Base-by-base conservation (phyloP, 2,329 filamentous ascomycete genomes). In the Xenoacremonium recifei region DNA sequence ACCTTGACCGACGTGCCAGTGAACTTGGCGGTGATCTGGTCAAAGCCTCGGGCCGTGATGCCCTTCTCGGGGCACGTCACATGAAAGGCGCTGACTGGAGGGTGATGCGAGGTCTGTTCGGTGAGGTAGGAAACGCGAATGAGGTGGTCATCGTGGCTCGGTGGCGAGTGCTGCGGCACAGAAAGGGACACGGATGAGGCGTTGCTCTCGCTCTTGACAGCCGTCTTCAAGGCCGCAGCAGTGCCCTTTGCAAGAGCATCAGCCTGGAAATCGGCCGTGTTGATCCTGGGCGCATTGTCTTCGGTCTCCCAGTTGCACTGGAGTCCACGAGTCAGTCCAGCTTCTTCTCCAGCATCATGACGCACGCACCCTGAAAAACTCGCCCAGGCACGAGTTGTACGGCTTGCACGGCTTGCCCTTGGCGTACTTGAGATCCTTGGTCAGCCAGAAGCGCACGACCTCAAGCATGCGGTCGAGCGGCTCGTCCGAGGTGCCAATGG, bases 321-420 rank as follows among this genome's bases (percentile, higher is more conserved):
- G 31, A 31, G 20, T n/a, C n/a, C 27, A 23, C 45, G 39, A 50
- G 54, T 54, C 39, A 55, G 46, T 29, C 39, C 21, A 35, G 12
- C 17, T 11, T 12, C 18, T 17, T 20, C 31, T 32, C 12, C 27
- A 4, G 23, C 39, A 43, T 29, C n/a, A 18, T 19, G 21, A n/a
- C 38, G 18, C 29, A 71, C 82, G 59, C 73, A 91, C 88, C 70
- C 90, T 80, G 71, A 99, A 99, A 71, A 99, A 99, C 71, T 99
- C 93, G 51, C 93, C 93, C 37, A 99, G 71, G 25, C 90, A 91
- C 35, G 91, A 96, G 69, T 99, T 99, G 72, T 99, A 99, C 10
- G 93, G 93, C 69, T 99, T 99, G 82, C 92, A 97, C 32, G 93
- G 93, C 72, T 91, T 95, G 46, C 92, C 92, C 72, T 97, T 97